Conservation (phyloP, 192 early-diverging fungal genomes). For the Glomus cerebriforme region DNA sequence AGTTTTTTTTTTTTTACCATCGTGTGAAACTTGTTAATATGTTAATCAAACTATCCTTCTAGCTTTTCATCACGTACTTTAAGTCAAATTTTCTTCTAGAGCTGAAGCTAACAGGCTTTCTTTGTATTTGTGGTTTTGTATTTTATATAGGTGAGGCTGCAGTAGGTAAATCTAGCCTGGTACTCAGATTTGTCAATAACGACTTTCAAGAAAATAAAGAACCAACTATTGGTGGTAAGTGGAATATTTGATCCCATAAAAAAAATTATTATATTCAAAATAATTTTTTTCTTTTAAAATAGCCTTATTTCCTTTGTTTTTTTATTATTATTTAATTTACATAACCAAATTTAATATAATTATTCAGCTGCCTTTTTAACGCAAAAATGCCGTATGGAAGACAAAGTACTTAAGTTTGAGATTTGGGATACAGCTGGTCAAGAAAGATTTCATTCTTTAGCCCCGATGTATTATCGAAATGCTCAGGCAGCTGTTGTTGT, state of each 20-base stretch:
- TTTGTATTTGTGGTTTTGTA: background rate
- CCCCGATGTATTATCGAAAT: slow-evolving; percentile 98
- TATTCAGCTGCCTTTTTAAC: slow-evolving; percentile 78
- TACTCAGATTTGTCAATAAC: slow-evolving; percentile 91
- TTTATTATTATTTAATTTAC: background rate
- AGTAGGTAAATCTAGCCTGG: slow-evolving; percentile 97
- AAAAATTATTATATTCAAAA: background rate
- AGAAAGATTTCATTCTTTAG: slow-evolving; percentile 95
- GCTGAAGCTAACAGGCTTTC: background rate
- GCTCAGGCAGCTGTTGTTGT: slow-evolving; percentile 97
- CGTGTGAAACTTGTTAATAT: background rate
- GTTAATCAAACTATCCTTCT: background rate
- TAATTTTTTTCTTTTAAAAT: background rate
- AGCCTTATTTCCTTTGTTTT: background rate
- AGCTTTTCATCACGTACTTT: background rate
- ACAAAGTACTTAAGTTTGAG: slow-evolving; percentile 79
- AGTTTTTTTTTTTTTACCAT: background rate
- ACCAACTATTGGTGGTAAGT: slow-evolving; percentile 90
- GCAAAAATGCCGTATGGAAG: slow-evolving; percentile 91
- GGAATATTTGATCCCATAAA: slow-evolving; percentile 8
- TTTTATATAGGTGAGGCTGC: slow-evolving; percentile 79
- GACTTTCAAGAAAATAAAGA: slow-evolving; percentile 97
- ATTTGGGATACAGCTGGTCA: slow-evolving; percentile 97
- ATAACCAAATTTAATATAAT: background rate
- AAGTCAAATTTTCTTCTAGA: background rate